These are phyloP conservation scores for Trichoderma aggressivum DNA, from an alignment of 2,329 filamentous ascomycete genomes.

Conservation along the genomic window DNA sequence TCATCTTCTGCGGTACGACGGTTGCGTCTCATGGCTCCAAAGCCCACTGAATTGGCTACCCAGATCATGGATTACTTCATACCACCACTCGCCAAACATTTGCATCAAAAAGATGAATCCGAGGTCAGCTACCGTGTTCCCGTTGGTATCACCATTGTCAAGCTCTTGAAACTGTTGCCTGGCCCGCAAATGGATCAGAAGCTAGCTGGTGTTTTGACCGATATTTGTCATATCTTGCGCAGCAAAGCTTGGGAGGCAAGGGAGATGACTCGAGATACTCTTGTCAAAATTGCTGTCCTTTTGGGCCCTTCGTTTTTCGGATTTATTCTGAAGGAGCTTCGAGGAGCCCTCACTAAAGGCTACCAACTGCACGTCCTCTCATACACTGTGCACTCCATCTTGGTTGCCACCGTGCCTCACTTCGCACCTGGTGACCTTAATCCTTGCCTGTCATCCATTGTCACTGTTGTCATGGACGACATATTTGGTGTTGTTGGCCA, in stretches of 20 bases:
- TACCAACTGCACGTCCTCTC: constrained; percentile 95
- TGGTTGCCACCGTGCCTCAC: constrained; percentile 69
- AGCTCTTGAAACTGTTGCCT: constrained; percentile 78
- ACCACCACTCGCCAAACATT: constrained; percentile 74
- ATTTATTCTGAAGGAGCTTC: constrained; percentile 89
- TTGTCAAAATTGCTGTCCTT: constrained; percentile 77
- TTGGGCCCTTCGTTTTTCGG: constrained; percentile 81
- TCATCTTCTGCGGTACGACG: constrained; percentile 32
- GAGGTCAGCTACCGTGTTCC: constrained; percentile 91
- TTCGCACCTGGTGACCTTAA: constrained; percentile 82
- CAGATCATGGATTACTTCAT: constrained; percentile 75
- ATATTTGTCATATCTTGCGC: constrained; percentile 88
- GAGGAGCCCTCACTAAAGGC: constrained; percentile 76
- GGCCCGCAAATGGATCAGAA: constrained; percentile 67
- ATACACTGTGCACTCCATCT: constrained; percentile 88
- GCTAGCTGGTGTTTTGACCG: constrained; percentile 79
- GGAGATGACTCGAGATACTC: constrained; percentile 84
- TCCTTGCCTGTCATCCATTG: constrained; percentile 75
- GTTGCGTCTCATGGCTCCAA: constrained; percentile 65
- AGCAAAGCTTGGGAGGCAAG: constrained; percentile 85
- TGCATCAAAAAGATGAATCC: constrained; percentile 92
- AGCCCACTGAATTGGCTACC: constrained; percentile 61
- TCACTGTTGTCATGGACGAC: constrained; percentile 91
- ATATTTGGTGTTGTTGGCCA: constrained; percentile 90
- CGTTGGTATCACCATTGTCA: constrained; percentile 83